A percentile compares a stretch with the other conserved stretches of the same genome.
Evolutionary conservation across 2,329 filamentous ascomycete genomes (phyloP).

Genomic region (Ophiostoma tasmaniense): DNA sequence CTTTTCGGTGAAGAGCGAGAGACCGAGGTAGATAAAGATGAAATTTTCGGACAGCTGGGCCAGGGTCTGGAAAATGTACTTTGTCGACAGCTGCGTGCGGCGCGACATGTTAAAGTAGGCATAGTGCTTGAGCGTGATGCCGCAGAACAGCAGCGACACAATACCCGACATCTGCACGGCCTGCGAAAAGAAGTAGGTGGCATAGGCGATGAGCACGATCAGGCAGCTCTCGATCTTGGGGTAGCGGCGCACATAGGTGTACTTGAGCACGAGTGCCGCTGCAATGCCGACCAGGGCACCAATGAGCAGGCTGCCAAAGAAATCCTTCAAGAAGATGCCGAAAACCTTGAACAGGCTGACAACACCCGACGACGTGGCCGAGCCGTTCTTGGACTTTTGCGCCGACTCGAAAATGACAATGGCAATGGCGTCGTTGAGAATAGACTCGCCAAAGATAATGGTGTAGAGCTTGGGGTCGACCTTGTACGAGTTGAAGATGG

Average conservation of each 20-base stretch:
- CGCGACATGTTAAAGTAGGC: conserved; percentile 99
- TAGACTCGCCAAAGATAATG: conserved; percentile 96
- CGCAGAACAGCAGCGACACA: conserved; percentile 92
- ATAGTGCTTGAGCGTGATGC: conserved; percentile 97
- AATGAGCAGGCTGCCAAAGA: conserved; percentile 88
- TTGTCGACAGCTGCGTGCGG: conserved; percentile 92
- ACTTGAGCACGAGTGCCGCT: conserved; percentile 84
- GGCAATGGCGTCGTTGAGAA: conserved; percentile 94
- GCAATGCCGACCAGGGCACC: conserved; percentile 79
- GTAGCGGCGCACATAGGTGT: conserved; percentile 84
- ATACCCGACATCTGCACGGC: conserved; percentile 94
- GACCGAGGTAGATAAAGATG: conserved; percentile 96
- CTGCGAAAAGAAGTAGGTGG: conserved; percentile 96
- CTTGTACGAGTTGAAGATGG: conserved; percentile 99
- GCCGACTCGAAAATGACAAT: conserved; percentile 98
- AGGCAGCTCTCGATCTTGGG: conserved; percentile 96
- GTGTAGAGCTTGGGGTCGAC: conserved; percentile 98
- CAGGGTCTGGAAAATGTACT: conserved; percentile 92
- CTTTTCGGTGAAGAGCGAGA: conserved; percentile 88
- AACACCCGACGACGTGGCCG: conserved; percentile 62
- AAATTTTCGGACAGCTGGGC: conserved; percentile 97
- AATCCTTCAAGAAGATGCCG: conserved; percentile 89
- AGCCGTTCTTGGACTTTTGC: conserved; percentile 77
- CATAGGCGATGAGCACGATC: conserved; percentile 87
- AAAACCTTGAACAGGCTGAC: conserved; percentile 83